Conservation (phyloP, 1,284 basidiomycete species). For the Peniophora sp. region DNA sequence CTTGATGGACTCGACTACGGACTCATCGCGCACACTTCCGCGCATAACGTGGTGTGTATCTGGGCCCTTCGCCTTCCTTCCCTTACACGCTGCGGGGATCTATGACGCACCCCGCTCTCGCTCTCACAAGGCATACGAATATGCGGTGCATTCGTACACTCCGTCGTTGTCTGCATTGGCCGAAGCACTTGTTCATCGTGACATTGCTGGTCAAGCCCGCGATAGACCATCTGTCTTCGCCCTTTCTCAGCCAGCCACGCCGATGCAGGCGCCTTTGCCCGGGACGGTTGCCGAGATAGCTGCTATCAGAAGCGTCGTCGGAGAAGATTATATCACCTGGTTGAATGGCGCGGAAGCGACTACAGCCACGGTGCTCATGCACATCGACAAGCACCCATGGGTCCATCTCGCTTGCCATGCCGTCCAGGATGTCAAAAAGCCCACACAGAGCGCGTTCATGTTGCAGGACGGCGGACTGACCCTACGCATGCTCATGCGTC, state of each 20-base stretch:
- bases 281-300: not conserved
- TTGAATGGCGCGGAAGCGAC: not conserved
- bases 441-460: not conserved
- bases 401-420: conserved; percentile 1
- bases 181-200: not conserved
- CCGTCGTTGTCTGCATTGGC: not conserved
- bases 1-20: not conserved
- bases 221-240: not conserved
- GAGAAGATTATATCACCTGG: not conserved
- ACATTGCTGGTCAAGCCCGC: not conserved
- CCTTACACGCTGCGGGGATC: not conserved
- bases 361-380: not conserved
- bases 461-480: not conserved
- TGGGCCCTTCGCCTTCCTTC: not conserved
- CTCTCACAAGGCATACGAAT: not conserved
- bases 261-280: not conserved
- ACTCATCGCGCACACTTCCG: not conserved
- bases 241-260: not conserved
- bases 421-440: not conserved
- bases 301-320: not conserved
- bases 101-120: not conserved
- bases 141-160: not conserved
- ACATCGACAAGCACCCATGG: not conserved
- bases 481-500: not conserved
- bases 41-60: conserved; percentile 1